phyloP scores from a whole-genome alignment of 2,329 filamentous ascomycete genomes.

The Aspergillus costaricaensis region DNA sequence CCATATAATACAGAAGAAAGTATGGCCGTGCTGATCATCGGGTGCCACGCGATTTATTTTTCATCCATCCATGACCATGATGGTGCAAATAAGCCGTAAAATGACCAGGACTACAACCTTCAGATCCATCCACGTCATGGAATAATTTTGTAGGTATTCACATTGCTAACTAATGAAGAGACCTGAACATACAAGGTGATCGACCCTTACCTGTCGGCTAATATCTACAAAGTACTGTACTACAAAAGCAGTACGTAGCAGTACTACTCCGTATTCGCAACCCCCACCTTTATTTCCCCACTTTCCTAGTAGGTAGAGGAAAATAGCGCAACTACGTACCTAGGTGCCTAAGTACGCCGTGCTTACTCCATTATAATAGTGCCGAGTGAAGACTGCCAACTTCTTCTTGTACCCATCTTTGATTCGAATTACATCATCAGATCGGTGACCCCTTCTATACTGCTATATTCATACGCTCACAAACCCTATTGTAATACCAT shows the following conservation, averaged over 20 bases:
- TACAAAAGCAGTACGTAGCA: neutral
- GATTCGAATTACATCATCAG: neutral
- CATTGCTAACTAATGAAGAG: too few species aligned
- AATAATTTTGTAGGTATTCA: too few species aligned
- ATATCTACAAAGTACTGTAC: neutral
- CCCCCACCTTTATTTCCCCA: constrained; percentile 1
- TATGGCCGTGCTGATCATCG: too few species aligned
- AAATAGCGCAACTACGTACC: neutral
- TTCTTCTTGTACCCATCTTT: neutral
- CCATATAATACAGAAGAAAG: too few species aligned
- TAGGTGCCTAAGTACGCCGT: neutral
- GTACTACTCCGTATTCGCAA: neutral
- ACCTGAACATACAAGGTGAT: neutral
- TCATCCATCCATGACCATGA: too few species aligned
- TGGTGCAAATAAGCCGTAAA: too few species aligned
- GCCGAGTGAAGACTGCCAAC: neutral
- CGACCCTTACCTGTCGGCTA: neutral
- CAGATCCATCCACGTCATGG: too few species aligned
- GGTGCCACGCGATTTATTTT: too few species aligned
- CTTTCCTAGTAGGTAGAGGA: neutral
- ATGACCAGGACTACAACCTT: too few species aligned
- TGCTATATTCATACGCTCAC: neutral
- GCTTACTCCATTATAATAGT: neutral
- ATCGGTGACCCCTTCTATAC: neutral
- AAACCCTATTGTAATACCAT: neutral